Conservation (phyloP, 1,284 basidiomycete genomes). For the Rhodotorula sp. region DNA sequence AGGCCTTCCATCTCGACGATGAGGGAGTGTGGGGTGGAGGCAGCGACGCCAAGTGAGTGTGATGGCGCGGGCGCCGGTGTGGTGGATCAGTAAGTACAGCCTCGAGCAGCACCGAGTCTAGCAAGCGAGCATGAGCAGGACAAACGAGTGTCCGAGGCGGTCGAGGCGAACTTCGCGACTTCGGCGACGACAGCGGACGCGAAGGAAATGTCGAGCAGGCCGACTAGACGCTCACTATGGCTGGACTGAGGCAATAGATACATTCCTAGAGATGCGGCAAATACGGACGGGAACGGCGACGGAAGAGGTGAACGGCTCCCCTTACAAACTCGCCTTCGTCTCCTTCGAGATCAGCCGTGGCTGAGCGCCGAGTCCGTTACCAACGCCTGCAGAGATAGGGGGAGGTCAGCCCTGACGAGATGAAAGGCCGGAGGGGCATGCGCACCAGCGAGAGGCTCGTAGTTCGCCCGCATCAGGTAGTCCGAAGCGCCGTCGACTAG, state of each 20-base stretch:
- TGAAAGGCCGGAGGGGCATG: background rate
- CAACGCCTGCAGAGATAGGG: slow-evolving; percentile 7
- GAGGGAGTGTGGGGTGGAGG: background rate
- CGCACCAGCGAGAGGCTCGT: slow-evolving; percentile 32
- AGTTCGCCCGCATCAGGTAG: slow-evolving; percentile 33
- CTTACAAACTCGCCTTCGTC: slow-evolving; percentile 19
- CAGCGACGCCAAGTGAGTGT: background rate
- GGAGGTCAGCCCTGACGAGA: background rate
- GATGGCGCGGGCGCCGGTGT: background rate
- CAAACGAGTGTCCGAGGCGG: background rate
- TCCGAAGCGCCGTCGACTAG: slow-evolving; percentile 25
- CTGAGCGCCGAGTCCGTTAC: slow-evolving; percentile 35
- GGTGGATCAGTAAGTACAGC: background rate
- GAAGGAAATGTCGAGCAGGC: background rate
- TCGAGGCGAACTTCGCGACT: background rate
- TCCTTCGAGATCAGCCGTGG: slow-evolving; percentile 30
- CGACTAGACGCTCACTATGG: background rate
- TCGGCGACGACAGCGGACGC: background rate
- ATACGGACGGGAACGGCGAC: background rate
- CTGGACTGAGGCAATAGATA: background rate
- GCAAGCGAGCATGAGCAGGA: background rate
- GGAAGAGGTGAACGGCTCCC: no score
- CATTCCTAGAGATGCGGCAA: background rate
- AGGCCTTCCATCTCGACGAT: slow-evolving; percentile 19
- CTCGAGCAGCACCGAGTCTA: background rate